Evolutionary conservation across 2,329 filamentous ascomycete genomes (phyloP), one percentile per base, ranked within the genome.

Genomic region (Venturia carpophila): DNA sequence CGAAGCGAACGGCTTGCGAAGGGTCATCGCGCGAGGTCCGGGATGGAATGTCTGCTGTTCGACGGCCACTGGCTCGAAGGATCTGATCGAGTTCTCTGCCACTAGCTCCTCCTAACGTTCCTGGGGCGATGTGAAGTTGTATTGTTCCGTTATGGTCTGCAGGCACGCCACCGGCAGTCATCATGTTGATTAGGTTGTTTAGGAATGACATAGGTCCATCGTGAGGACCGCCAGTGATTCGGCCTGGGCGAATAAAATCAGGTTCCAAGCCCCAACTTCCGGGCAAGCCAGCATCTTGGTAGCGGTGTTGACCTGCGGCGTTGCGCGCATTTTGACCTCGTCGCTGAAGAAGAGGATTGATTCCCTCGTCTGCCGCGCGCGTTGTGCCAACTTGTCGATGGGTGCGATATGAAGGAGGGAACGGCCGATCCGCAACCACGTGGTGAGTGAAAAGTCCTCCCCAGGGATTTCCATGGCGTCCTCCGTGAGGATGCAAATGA

Each of bases 311-410:
- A 68, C 68, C 24, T 43, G 43, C 67, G 68, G 58, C 6, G 34
- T 42, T 37, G n/a, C 47, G 63, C 19, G 47, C 45, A 17, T 47
- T 47, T 13, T 39, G 37, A 6, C 63, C 63, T 24, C 52, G 47
- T 65, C 90, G 87, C 68, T 92, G 88, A 64, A 97, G 84, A 15
- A 97, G 81, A 55, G 93, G 93, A 72, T 97, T 97, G 27, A 87
- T 82, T 3, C 91, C 92, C 73, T 97, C 92, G 68, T 96, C 91
- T 42, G 83, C 82, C 37, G 81, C 81, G 65, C 83, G 81, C 63
- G 83, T 77, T 41, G 83, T 79, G 24, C 77, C 79, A 60, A 80
- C 80, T 64, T 82, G 75, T 65, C 84, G 80, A 70, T 86, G 82
- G 9, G 78, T 76, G 67, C 80, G 77, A 69, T 84, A 79, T 64